Evolutionary conservation across 225 moss, liverwort and hornwort genomes (phyloP), one percentile per base, ranked within the genome.

Genomic region (Takakia lepidozioides): DNA sequence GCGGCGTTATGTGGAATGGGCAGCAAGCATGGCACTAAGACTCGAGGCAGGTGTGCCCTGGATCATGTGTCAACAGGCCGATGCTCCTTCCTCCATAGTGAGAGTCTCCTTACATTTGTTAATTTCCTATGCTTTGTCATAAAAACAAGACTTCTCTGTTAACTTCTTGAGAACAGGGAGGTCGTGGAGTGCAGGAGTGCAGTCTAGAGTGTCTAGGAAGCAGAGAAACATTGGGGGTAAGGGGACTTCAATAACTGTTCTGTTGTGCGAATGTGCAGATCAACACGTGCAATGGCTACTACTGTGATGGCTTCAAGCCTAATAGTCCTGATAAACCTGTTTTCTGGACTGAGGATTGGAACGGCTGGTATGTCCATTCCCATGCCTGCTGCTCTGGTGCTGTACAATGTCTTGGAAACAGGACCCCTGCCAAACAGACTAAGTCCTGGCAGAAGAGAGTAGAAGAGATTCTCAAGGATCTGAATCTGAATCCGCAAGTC

Each of bases 271-370:
- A 29, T 67, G 65, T n/a, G 49, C 95, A 98, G 95, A 98, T 98
- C 60, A 78, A 85, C 29, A 85, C 98, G 28, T 99, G 98, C 64
- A 99, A 99, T 30, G 91, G 87, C 19, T 99, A 78, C 59, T 99
- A 99, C 42, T 99, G 98, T 68, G 91, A 99, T 67, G 71, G 77
- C 23, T 99, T 73, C 66, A 72, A 39, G 27, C 83, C 98, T 15
- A 87, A 80, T 46, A 61, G 63, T 53, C 64, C 67, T 19, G 66
- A 64, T 14, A 84, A 73, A 57, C 98, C 98, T 40, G 61, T 59
- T 3, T 67, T 99, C 43, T 99, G 98, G 98, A 99, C 98, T 19
- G 98, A 99, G 68, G 86, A 99, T 42, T 99, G 98, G 98, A 85
- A 89, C 49, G 98, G 98, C 85, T 99, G 98, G 98, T 99, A 87